Base-by-base conservation (phyloP, 2,329 filamentous ascomycete genomes). In the Neonectria faginata region DNA sequence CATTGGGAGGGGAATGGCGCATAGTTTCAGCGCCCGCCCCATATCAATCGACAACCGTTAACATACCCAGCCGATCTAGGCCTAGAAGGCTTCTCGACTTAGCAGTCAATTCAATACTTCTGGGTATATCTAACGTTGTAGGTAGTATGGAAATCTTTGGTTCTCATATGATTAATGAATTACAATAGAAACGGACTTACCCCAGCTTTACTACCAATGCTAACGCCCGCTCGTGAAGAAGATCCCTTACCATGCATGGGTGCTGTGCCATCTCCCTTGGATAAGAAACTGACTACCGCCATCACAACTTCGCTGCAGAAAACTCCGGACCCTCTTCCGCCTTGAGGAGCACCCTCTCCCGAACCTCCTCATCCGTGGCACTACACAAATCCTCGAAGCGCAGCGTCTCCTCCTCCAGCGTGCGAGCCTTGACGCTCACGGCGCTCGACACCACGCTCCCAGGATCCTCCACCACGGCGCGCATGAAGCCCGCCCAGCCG, bases 401-500 rank as follows among this genome's bases (percentile, higher is more conserved):
- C n/a, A 86, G 72, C 18, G 76, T 73, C 25, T 74, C 75, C 75
- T 88, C 86, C 66, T 84, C 73, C 48, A 87, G 70, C 2, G 82
- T 86, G 78, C 81, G 86, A 6, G 86, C 84, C 71, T 79, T 80
- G 60, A 89, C 77, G 36, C 67, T 78, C 14, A 78, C 80, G 29
- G 84, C 86, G 10, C 75, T 79, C 4, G 82, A 79, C 53, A 69
- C 60, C 8, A 84, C 73, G 14, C 64, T 62, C 3, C 42, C 68
- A 0, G 79, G 75, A 3, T 79, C 73, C 47, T 79, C 73, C 2
- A 82, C 79, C 2, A 76, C 82, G 18, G 73, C 67, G 27, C 68
- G 78, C 25, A 89, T 84, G 67, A 93, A 93, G 2, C 75, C 77
- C 0, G 85, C 79, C 85, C 88, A 88, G 3, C 80, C 79, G 14